Percentiles rank a stretch among this genome's conserved stretches.
Evolutionary conservation across 768 basidiomycete genomes (phyloP).

Genomic region (Hygrocybe punicea): DNA sequence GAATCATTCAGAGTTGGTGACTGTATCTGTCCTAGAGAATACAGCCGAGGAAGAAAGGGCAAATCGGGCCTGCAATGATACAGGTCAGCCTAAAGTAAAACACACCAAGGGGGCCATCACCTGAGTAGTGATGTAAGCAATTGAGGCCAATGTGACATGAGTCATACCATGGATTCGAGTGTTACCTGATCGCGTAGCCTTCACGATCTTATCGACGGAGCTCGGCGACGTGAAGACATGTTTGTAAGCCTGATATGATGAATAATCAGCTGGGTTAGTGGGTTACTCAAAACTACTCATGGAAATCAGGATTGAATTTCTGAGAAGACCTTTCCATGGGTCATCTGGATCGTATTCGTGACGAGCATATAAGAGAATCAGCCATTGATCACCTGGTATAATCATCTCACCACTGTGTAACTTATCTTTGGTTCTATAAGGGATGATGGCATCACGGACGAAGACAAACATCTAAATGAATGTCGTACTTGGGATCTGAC

Average conservation of each 20-base stretch:
- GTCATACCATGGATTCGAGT: conserved; percentile 1
- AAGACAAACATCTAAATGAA: too few species aligned
- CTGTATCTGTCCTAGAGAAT: conserved; percentile 1
- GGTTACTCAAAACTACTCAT: background rate
- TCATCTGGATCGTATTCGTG: background rate
- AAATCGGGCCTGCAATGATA: conserved; percentile 12
- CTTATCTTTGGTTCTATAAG: background rate
- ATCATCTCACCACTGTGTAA: background rate
- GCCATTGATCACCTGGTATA: conserved; percentile 2
- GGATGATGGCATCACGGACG: background rate
- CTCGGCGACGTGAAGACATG: background rate
- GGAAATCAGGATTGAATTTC: background rate
- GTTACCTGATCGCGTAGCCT: background rate
- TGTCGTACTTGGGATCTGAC: background rate
- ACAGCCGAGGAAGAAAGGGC: conserved; percentile 4
- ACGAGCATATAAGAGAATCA: background rate
- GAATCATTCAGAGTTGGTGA: conserved; percentile 17
- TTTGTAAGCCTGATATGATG: background rate
- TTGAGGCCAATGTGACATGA: background rate
- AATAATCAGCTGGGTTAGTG: background rate
- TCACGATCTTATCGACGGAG: background rate
- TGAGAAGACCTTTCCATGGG: conserved; percentile 1
- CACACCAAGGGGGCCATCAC: background rate
- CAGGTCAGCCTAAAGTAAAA: too few species aligned
- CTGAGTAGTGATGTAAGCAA: conserved; percentile 2